Evolutionary conservation across 1,139 yeast genomes (phyloP).

Genomic region (Taphrina flavorubra): DNA sequence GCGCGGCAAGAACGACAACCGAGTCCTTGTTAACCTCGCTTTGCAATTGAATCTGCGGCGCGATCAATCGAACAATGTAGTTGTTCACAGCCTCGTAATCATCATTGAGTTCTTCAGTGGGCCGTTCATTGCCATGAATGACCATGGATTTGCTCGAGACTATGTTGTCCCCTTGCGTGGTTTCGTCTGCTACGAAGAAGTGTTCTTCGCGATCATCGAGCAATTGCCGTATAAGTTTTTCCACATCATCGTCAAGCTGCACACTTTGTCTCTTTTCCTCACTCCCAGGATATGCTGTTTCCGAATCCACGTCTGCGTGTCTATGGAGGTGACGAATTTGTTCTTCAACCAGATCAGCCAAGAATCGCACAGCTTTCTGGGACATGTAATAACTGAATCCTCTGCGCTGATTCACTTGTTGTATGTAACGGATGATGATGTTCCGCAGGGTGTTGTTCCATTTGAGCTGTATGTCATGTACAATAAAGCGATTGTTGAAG

Average conservation of each 20-base stretch:
- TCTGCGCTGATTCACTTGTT: constrained; percentile 63
- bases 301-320: constrained; percentile 40
- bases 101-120: constrained; percentile 56
- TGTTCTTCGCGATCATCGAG: constrained; percentile 43
- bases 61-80: constrained; percentile 70
- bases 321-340: constrained; percentile 41
- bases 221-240: constrained; percentile 44
- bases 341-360: constrained; percentile 58
- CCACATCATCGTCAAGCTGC: constrained; percentile 42
- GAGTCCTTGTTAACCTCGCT: constrained; percentile 68
- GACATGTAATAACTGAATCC: constrained; percentile 68
- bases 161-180: background rate
- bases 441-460: constrained; percentile 79
- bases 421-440: constrained; percentile 66
- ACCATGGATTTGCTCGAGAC: constrained; percentile 1
- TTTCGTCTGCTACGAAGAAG: constrained; percentile 44
- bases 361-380: constrained; percentile 71
- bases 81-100: constrained; percentile 63
- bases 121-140: constrained; percentile 55
- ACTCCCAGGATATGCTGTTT: background rate
- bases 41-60: constrained; percentile 86
- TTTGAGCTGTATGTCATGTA: constrained; percentile 75
- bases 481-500: constrained; percentile 76
- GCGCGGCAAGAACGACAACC: constrained; percentile 72
- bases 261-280: constrained; percentile 22